These are phyloP conservation scores for Tuber indicum DNA, from an alignment of 495 filamentous ascomycete species.

Conservation along the genomic window DNA sequence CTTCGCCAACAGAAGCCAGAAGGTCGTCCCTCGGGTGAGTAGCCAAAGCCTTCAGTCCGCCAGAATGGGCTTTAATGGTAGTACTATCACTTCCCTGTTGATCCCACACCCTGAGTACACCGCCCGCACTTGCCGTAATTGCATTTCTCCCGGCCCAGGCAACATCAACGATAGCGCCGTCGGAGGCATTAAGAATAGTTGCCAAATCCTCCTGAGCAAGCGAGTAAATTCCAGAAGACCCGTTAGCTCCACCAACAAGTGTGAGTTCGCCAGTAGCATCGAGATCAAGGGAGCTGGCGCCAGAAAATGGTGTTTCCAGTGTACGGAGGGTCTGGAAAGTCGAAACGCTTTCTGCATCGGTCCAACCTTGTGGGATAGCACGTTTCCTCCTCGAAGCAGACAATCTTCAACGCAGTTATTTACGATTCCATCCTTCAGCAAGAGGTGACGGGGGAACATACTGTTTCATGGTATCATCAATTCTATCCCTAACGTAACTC, in stretches of 20 bases:
- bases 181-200: slow-evolving; percentile 56
- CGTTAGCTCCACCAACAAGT: slow-evolving; percentile 73
- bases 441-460: slow-evolving; percentile 37
- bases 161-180: slow-evolving; percentile 67
- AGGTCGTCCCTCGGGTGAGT: slow-evolving; percentile 80
- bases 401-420: slow-evolving; percentile 51
- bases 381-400: slow-evolving; percentile 82
- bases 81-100: slow-evolving; percentile 56
- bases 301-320: slow-evolving; percentile 60
- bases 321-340: slow-evolving; percentile 56
- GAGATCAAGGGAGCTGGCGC: slow-evolving; percentile 58
- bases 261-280: slow-evolving; percentile 60
- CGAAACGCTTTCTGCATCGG: slow-evolving; percentile 64
- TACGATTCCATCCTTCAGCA: slow-evolving; percentile 10
- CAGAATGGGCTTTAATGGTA: slow-evolving; percentile 69
- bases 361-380: slow-evolving; percentile 76
- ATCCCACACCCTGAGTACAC: slow-evolving; percentile 72
- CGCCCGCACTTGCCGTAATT: slow-evolving; percentile 67
- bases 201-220: slow-evolving; percentile 62
- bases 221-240: slow-evolving; percentile 72
- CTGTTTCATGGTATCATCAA: slow-evolving; percentile 48
- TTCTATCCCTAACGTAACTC: slow-evolving; percentile 60
- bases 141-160: slow-evolving; percentile 68
- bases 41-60: slow-evolving; percentile 66
- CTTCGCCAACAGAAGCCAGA: slow-evolving; percentile 76